These are phyloP conservation scores for Gnaphalium uliginosum DNA, from an alignment of 129 eudicot species.

Conservation along the genomic window DNA sequence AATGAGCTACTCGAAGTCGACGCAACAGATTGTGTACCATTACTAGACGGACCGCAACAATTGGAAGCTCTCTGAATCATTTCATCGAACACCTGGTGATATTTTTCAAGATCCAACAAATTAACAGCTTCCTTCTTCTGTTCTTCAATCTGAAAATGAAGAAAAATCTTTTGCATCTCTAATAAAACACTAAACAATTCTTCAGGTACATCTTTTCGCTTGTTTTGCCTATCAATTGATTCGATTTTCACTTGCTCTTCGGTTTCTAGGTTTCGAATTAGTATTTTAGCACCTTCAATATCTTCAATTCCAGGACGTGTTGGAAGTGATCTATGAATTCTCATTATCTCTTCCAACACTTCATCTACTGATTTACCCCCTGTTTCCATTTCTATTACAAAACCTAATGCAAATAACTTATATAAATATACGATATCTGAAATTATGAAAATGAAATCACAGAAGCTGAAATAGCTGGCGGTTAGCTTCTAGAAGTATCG, in stretches of 20 bases:
- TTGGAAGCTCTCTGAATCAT: slow-evolving; percentile 86
- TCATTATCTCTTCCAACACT: slow-evolving; percentile 76
- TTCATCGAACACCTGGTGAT: slow-evolving; percentile 65
- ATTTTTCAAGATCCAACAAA: slow-evolving; percentile 71
- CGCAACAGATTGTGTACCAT: slow-evolving; percentile 24
- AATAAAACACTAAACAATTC: slow-evolving; percentile 56
- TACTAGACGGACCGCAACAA: slow-evolving; percentile 36
- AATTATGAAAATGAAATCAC: too few species aligned
- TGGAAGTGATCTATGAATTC: slow-evolving; percentile 69
- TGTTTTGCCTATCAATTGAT: slow-evolving; percentile 50
- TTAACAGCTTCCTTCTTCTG: slow-evolving; percentile 68
- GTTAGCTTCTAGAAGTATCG: slow-evolving; percentile 32
- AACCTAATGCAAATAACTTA: slow-evolving; percentile 7
- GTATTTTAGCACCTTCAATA: slow-evolving; percentile 66
- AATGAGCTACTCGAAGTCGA: slow-evolving; percentile 34
- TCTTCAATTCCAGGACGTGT: slow-evolving; percentile 78
- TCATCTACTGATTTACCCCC: slow-evolving; percentile 60
- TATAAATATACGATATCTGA: too few species aligned
- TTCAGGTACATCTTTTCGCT: slow-evolving; percentile 58
- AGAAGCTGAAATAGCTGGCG: slow-evolving; percentile 22
- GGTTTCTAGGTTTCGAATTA: slow-evolving; percentile 59
- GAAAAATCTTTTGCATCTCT: slow-evolving; percentile 66
- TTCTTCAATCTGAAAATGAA: slow-evolving; percentile 62
- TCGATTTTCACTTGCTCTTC: slow-evolving; percentile 66
- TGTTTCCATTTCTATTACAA: slow-evolving; percentile 43